These are phyloP conservation scores for Xylaria hypoxylon DNA, from an alignment of 2,329 filamentous ascomycete species.

Conservation along the genomic window DNA sequence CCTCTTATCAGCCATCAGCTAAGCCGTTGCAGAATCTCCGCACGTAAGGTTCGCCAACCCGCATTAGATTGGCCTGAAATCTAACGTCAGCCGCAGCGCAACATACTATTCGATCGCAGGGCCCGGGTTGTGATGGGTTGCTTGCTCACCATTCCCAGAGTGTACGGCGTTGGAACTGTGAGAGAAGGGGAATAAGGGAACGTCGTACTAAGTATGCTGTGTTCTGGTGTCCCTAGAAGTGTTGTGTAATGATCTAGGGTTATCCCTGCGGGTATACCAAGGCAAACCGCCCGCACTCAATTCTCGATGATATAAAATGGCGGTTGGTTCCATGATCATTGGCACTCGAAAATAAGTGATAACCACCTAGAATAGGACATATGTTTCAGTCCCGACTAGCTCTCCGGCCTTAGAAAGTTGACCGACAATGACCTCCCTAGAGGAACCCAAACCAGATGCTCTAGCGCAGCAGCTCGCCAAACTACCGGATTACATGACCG, in stretches of 20 bases:
- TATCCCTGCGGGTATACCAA: background rate
- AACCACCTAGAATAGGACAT: background rate
- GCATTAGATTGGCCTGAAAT: background rate
- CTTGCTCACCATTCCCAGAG: background rate
- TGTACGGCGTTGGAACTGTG: background rate
- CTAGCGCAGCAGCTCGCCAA: slow-evolving; percentile 3
- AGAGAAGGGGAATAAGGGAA: background rate
- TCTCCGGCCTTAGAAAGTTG: background rate
- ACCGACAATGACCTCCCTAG: background rate
- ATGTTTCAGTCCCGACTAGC: background rate
- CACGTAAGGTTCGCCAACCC: background rate
- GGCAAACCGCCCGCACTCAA: background rate
- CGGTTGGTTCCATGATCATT: background rate
- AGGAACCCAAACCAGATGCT: background rate
- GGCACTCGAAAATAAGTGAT: too few species aligned
- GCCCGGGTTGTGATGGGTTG: background rate
- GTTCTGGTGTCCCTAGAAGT: too few species aligned
- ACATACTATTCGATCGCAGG: background rate
- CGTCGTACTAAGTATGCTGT: too few species aligned
- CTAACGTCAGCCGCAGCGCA: slow-evolving; percentile 3
- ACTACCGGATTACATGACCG: slow-evolving; percentile 43
- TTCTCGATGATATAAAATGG: background rate
- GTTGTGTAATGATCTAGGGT: too few species aligned
- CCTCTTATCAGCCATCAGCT: slow-evolving; percentile 10
- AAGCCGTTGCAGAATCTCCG: background rate